These are phyloP conservation scores for Pistacia vera DNA, from an alignment of 345 rosid species.

Conservation along the genomic window DNA sequence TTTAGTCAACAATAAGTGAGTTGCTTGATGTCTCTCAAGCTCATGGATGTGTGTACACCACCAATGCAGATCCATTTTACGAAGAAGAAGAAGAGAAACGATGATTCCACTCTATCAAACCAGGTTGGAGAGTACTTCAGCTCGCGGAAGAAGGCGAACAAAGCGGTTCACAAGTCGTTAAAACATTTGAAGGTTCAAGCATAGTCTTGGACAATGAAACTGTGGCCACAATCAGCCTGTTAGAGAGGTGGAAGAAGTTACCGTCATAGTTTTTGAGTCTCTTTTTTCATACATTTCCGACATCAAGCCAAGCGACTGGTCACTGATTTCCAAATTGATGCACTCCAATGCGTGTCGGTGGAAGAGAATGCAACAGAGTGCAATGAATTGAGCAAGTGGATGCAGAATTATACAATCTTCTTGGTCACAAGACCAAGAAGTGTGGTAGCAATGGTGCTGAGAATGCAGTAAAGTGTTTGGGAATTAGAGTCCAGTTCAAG, in stretches of 20 bases:
- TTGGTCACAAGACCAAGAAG: constrained; percentile 17
- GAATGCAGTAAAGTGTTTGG: constrained; percentile 7
- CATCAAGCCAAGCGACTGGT: neutral
- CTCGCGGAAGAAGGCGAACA: constrained; percentile 28
- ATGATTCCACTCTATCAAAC: neutral
- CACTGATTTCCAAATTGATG: neutral
- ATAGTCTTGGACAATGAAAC: constrained; percentile 12
- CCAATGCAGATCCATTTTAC: constrained; percentile 20
- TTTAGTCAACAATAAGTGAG: no score
- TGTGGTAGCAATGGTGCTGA: constrained; percentile 2
- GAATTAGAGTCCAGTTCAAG: constrained; percentile 20
- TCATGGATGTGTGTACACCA: no score
- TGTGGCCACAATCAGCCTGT: neutral
- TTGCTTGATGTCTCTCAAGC: no score
- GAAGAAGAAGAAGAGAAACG: constrained; percentile 13
- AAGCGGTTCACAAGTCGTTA: constrained; percentile 26
- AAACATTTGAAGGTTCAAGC: constrained; percentile 9
- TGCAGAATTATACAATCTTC: constrained; percentile 17
- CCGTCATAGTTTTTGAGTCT: constrained; percentile 24
- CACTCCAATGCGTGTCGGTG: constrained; percentile 13
- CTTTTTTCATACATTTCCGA: constrained; percentile 30
- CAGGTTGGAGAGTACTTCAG: constrained; percentile 30
- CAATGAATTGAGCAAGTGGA: constrained; percentile 19
- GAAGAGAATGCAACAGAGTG: constrained; percentile 2
- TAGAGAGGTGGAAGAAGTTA: constrained; percentile 34